Base-by-base conservation (phyloP, 2,329 filamentous ascomycete genomes). In the Trichoderma sp. region DNA sequence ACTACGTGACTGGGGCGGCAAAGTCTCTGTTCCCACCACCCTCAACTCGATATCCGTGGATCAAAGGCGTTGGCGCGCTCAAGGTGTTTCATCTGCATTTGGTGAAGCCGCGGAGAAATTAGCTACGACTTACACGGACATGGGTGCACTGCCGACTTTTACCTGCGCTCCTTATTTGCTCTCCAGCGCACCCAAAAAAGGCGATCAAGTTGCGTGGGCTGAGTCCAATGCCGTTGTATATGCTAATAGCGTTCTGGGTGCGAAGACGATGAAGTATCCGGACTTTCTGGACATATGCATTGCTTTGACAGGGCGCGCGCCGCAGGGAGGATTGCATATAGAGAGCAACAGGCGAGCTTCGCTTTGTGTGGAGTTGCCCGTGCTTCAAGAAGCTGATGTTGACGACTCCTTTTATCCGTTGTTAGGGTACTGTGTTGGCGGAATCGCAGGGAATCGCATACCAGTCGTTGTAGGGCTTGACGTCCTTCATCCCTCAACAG, bases 201-300 rank as follows among this genome's bases (percentile, higher is more conserved):
- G 80, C 4, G 79, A 83, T 13, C 74, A 83, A 29, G 74, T 83
- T 3, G 79, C 74, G 0, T 83, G 81, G 79, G 79, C 78, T 1
- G 81, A 83, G 69, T 83, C 80, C 0, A 83, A 83, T 68, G 82
- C 80, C 0, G 81, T 83, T 0, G 78, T 82, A 0, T 83, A 76
- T 67, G 80, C 81, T 1, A 83, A 84, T 50, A 83, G 80, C 64
- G 78, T 83, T 0, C 75, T 83, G 0, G 81, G 80, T 0, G 80
- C 81, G 0, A 75, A 76, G 22, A 83, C 81, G 1, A 76, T 78
- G 65, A 83, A 83, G 67, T 83, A 81, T 66, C 82, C 82, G 0
- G 81, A 83, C 60, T 80, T 79, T 39, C 74, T 83, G 2, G 81
- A 83, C 35, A 75, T 82, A n/a, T 68, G 68, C 48, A 80, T 82